Evolutionary conservation across 148 eudicot species (phyloP), one percentile per base, ranked within the genome.

Genomic region (Nepenthes mirabilis): DNA sequence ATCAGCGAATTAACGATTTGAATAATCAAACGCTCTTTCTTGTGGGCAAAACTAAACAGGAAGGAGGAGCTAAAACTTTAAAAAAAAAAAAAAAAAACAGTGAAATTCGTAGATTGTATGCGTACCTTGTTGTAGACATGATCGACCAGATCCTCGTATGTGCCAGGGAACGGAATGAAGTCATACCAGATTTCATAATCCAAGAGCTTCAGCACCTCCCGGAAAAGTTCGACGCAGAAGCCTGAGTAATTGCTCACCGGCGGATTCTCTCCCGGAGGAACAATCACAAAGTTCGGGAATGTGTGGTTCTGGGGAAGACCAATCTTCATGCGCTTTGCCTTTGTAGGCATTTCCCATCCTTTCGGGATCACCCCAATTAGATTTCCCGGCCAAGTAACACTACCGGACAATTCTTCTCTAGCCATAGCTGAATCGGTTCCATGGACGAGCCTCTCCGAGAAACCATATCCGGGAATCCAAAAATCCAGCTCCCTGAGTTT

Each of bases 331-430:
- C 23, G 47, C 23, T 61, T 66, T 13, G 58, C 34, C 5, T 37
- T 33, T n/a, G 59, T 78, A 1, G 81, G 83, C 86, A 82, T 82
- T 32, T 61, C 66, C 86, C 86, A 78, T 58, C 86, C 86, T 61
- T 79, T 82, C 0, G 83, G 86, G 1, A 50, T 9, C 37, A 32
- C 47, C 33, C 71, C 49, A 2, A 35, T 61, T 11, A 75, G 37
- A 0, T 72, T 59, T 10, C 86, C 82, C 2, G 86, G 86, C 86
- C 86, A 81, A 47, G 45, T 68, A 1, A 68, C 68, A 5, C 13
- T 11, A 40, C 55, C 52, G 8, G 58, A 33, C 47, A 68, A 37
- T 10, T 3, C 37, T 37, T 68, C 65, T 43, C 58, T 60, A n/a
- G 11, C 68, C 1, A 34, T 53, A 13, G 48, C 52, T 50, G 58